These are phyloP conservation scores for Trichoderma lentiforme DNA, from an alignment of 2,329 filamentous ascomycete genomes.

Conservation along the genomic window DNA sequence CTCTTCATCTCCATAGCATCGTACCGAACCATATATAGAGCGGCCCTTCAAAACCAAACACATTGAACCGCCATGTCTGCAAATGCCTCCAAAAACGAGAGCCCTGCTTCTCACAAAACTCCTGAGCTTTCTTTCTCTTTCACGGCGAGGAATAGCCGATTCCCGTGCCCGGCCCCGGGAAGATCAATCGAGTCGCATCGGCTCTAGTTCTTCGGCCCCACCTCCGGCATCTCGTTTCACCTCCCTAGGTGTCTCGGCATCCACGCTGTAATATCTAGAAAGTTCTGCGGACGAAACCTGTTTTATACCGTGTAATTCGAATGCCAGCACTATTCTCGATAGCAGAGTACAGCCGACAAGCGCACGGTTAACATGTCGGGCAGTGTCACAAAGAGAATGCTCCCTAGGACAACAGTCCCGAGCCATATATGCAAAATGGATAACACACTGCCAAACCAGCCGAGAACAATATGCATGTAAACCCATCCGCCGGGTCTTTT, in stretches of 20 bases:
- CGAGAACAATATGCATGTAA: background rate
- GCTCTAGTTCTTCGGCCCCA: background rate
- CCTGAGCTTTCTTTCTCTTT: background rate
- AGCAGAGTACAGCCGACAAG: background rate
- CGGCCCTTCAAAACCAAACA: no score
- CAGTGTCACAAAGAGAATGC: background rate
- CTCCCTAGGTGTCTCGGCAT: no score
- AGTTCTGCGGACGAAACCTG: no score
- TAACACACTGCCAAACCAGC: background rate
- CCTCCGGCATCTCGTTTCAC: background rate
- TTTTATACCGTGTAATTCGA: no score
- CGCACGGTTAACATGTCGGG: background rate
- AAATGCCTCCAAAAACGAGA: background rate
- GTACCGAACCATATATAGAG: background rate
- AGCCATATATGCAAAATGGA: background rate
- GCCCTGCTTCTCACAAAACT: background rate
- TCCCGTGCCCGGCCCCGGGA: background rate
- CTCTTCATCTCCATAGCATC: background rate
- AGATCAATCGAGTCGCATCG: background rate
- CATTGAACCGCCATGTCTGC: no score
- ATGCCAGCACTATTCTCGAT: background rate
- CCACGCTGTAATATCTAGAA: no score
- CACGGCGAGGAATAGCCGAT: background rate
- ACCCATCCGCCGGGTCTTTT: background rate
- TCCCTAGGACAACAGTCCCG: background rate